Evolutionary conservation across 495 filamentous ascomycete species (phyloP), one percentile per base, ranked within the genome.

Genomic region (Talaromyces proteolyticus): DNA sequence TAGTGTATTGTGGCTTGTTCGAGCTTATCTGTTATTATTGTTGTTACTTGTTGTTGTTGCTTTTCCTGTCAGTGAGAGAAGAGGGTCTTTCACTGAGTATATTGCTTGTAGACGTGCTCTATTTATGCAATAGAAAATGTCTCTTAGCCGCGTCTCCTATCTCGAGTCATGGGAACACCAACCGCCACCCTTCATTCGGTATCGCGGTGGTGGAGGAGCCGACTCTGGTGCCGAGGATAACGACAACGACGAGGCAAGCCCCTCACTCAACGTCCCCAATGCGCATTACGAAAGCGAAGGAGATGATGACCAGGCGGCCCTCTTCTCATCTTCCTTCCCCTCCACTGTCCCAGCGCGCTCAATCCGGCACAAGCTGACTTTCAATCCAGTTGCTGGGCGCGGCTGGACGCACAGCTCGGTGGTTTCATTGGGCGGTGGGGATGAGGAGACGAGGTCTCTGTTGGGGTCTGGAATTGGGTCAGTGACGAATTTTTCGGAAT

Each of bases 81-180:
- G n/a, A n/a, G n/a, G n/a, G n/a, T n/a, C n/a, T n/a, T n/a, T n/a
- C n/a, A n/a, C n/a, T n/a, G n/a, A n/a, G n/a, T n/a, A n/a, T n/a
- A n/a, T n/a, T n/a, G n/a, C n/a, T n/a, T n/a, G n/a, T n/a, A n/a
- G n/a, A n/a, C n/a, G n/a, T 17, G 18, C 10, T 20, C 16, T 10
- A 1, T 41, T 20, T 6, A n/a, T 41, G 6, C 38, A 10, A 6
- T 26, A 3, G 29, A 49, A 6, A 11, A 68, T 68, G 65, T 68
- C 65, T 36, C 51, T 68, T 39, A 51, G 54, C 21, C 65, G 65
- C 20, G 55, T 66, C 52, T 67, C 65, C 17, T 68, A 67, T 51
- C 52, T 75, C 6, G 71, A 75, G 51, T 68, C 67, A 44, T 75
- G 71, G 71, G 69, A 69, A 42, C 67, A 63, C 25, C 65, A 62